phyloP scores from a whole-genome alignment of 345 rosid species.

The Euphorbia lathyris region DNA sequence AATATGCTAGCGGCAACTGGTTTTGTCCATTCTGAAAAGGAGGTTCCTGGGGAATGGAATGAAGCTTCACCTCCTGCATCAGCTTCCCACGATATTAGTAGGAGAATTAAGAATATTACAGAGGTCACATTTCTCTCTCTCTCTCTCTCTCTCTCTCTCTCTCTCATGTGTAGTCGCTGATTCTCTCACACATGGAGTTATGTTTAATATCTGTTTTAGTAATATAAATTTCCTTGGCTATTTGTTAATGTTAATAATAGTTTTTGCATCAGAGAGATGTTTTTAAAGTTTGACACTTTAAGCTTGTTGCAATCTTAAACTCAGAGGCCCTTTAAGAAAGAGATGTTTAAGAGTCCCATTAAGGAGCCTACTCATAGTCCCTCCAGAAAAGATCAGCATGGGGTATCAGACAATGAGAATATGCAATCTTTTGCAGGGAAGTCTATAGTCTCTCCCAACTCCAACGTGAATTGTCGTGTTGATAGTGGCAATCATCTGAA shows the following conservation, averaged over 20 bases:
- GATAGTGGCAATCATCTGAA: slow-evolving; percentile 19
- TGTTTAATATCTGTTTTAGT: slow-evolving; percentile 10
- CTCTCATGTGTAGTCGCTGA: slow-evolving; percentile 13
- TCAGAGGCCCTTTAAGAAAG: slow-evolving; percentile 32
- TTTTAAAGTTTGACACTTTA: slow-evolving; percentile 20
- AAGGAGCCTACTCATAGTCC: slow-evolving; percentile 24
- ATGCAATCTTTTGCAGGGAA: slow-evolving; percentile 21
- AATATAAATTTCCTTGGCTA: slow-evolving; percentile 16
- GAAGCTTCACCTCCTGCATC: slow-evolving; percentile 29
- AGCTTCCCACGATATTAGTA: slow-evolving; percentile 29
- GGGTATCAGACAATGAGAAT: slow-evolving; percentile 20
- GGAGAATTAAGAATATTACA: slow-evolving; percentile 23
- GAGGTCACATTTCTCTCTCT: slow-evolving; percentile 35
- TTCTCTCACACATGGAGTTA: not conserved
- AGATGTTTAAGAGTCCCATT: slow-evolving; percentile 29
- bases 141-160: slow-evolving; percentile 8
- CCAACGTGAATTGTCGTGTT: slow-evolving; percentile 20
- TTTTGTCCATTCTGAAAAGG: slow-evolving; percentile 24
- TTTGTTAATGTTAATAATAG: slow-evolving; percentile 20
- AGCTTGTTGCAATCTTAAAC: slow-evolving; percentile 21
- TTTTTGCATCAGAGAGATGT: slow-evolving; percentile 16
- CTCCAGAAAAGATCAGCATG: slow-evolving; percentile 24
- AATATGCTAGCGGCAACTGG: slow-evolving; percentile 23
- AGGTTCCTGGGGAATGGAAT: slow-evolving; percentile 26
- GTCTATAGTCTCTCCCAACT: slow-evolving; percentile 19